These are phyloP conservation scores for Chenopodium quinoa DNA, from an alignment of 148 eudicot species.

Conservation along the genomic window DNA sequence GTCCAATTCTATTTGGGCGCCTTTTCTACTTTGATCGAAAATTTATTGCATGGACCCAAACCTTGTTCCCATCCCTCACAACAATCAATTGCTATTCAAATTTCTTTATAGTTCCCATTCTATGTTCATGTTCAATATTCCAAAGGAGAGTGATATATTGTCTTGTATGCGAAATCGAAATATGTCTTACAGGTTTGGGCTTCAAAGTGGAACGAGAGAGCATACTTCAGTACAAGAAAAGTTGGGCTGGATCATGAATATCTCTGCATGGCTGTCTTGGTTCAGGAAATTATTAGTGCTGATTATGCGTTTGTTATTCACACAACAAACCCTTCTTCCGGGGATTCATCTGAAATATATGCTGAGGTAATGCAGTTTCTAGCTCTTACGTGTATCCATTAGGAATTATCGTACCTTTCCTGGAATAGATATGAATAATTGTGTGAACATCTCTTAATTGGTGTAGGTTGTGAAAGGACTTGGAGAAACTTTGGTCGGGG, in stretches of 20 bases:
- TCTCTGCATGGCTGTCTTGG: constrained; percentile 98
- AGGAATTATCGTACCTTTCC: background rate
- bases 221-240: constrained; percentile 88
- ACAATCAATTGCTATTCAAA: background rate
- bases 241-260: constrained; percentile 84
- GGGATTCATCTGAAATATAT: constrained; percentile 92
- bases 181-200: constrained; percentile 75
- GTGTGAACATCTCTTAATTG: constrained; percentile 4
- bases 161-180: background rate
- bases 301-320: constrained; percentile 98
- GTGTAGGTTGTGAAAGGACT: constrained; percentile 88
- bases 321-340: constrained; percentile 98
- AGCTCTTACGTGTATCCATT: background rate
- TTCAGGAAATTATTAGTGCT: constrained; percentile 94
- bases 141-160: background rate
- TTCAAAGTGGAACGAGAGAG: constrained; percentile 98
- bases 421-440: background rate
- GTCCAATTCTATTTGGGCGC: background rate
- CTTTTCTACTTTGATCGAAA: background rate
- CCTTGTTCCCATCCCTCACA: background rate
- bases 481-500: constrained; percentile 97
- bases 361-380: constrained; percentile 57
- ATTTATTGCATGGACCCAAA: background rate
- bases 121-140: background rate
- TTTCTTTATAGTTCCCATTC: background rate